Conservation (phyloP, 225 moss, liverwort and hornwort species). For the Bryum argenteum region DNA sequence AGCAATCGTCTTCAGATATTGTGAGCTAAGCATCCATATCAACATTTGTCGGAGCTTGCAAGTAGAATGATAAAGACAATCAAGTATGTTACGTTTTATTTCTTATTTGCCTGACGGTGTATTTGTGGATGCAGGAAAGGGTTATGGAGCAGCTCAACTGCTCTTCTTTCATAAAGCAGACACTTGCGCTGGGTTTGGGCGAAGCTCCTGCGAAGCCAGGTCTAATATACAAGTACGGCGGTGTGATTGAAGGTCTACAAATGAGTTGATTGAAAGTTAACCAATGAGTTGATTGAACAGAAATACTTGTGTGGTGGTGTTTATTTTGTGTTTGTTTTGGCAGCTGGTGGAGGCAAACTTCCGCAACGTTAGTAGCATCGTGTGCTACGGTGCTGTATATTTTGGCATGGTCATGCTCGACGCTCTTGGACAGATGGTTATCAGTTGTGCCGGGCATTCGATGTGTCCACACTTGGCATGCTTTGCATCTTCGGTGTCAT, state of each 20-base stretch:
- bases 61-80: not conserved
- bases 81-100: not conserved
- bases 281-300: not conserved
- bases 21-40: conserved; percentile 44
- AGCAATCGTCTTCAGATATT: conserved; percentile 56
- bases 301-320: not conserved
- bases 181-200: conserved; percentile 50
- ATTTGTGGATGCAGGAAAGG: conserved; percentile 60
- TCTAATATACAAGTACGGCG: conserved; percentile 45
- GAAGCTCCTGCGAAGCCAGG: conserved; percentile 31
- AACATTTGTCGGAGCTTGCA: not conserved
- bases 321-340: conserved; percentile 33
- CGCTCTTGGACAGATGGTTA: conserved; percentile 62
- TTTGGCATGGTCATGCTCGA: conserved; percentile 64
- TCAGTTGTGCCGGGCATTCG: conserved; percentile 58
- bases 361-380: conserved; percentile 57
- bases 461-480: conserved; percentile 72
- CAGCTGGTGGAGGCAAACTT: conserved; percentile 51
- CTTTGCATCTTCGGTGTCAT: conserved; percentile 75
- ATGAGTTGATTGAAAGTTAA: not conserved
- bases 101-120: conserved; percentile 1
- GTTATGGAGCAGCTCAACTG: conserved; percentile 82
- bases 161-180: conserved; percentile 58
- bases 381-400: conserved; percentile 73
- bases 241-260: conserved; percentile 1